Base-by-base conservation (phyloP, 1,139 yeast species). In the Citeromyces hawaiiensis region DNA sequence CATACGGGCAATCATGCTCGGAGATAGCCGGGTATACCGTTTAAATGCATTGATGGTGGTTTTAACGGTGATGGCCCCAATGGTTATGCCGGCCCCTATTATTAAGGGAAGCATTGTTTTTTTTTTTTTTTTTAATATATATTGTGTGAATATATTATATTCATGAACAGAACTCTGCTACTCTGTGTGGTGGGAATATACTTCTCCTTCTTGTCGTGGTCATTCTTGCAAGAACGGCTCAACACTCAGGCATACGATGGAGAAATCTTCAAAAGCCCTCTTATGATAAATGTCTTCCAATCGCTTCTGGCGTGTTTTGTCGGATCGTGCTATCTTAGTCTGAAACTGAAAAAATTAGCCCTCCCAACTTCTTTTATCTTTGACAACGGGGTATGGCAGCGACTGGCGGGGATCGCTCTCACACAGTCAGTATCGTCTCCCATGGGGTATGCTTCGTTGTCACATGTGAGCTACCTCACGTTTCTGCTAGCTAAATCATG, bases 401-500 rank as follows among this genome's bases (percentile, higher is more conserved):
- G 21, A 19, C 70, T 87, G 49, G 48, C 70, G 1, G 44, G 83
- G 30, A 82, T 88, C 13, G 81, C 97, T 0, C 45, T 80, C 8
- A 76, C 94, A 8, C 88, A 91, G 48, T 77, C 94, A 36, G 52
- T 87, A 18, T 77, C 96, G 1, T 72, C 91, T 1, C 96, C 96
- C 3, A 58, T 83, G 48, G 83, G 94, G 31, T 72, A 83, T 57
- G 65, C 77, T 44, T 76, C 95, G 10, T 64, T 91, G 45, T 67
- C 71, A 40, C 86, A 91, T 54, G 93, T 91, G 36, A 95, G 86
- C 55, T 91, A 85, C 54, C 65, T 91, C 53, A 82, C 94, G 0
- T 80, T 75, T 50, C 69, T 91, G 48, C 68, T 91, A 45, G 95
- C 96, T 33, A 91, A 91, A 56, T 82, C 95, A 39, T 91, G 98